Evolutionary conservation across 106 monocot species (phyloP), one percentile per base, ranked within the genome.

Genomic region (Dactylorhiza incarnata): DNA sequence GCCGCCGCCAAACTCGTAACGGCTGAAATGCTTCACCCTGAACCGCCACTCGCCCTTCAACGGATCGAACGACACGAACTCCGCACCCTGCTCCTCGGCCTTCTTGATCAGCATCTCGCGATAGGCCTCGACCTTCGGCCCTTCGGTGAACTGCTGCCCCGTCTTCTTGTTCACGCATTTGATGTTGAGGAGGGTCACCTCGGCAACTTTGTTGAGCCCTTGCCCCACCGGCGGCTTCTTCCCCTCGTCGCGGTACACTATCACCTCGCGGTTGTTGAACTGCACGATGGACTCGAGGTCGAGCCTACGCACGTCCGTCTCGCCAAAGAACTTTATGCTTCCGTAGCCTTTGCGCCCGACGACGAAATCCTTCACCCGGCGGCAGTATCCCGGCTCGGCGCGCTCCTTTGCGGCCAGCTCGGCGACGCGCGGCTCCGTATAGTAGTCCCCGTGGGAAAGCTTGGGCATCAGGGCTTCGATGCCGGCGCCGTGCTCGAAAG

Each of bases 131-230:
- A 94, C 84, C 80, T 78, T 93, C 6, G 91, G 83, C 2, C 93
- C 90, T 58, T 89, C 93, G 4, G 82, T 84, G 76, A 79, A 87
- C 79, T 81, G 87, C 71, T 86, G 73, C 29, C 93, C 93, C 0
- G 91, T 89, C 81, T 87, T 96, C 87, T 82, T 93, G 75, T 97
- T 87, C 48, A 86, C 70, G 78, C 91, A 94, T 74, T 91, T 94
- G 82, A 97, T 81, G 53, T 94, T 89, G 3, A 97, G 86, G 14
- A 97, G 86, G 3, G 91, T 97, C 5, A 97, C 93, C 81, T 87
- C 89, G 2, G 97, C 93, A 9, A 93, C 78, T 78, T 94, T 94
- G 84, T 97, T 97, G 15, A 97, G 91, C 22, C 97, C 97, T 75
- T 90, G 81, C 9, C 97, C 97, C 7, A 89, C 85, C 1, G 83